Conservation (phyloP, 257 asterid species). For the Lycium barbarum region DNA sequence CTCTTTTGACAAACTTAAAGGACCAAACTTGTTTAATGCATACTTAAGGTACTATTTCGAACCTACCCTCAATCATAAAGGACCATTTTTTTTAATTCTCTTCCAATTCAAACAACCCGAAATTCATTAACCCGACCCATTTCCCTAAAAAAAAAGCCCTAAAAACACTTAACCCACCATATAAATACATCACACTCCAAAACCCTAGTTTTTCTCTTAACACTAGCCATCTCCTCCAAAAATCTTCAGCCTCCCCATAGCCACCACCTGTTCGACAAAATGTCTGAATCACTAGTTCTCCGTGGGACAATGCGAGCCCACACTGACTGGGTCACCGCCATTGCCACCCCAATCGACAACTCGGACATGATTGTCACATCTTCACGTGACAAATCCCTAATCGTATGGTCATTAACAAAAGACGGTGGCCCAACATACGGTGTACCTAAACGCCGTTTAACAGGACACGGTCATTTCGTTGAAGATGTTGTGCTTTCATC, state of each 20-base stretch:
- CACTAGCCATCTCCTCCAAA: not conserved
- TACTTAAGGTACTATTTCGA: too few relatives aligned
- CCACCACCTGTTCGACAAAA: slow-evolving; percentile 1
- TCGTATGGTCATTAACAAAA: slow-evolving; percentile 37
- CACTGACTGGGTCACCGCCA: slow-evolving; percentile 46
- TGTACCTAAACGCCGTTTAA: slow-evolving; percentile 37
- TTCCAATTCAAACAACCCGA: too few relatives aligned
- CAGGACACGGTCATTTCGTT: slow-evolving; percentile 70
- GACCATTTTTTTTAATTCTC: too few relatives aligned
- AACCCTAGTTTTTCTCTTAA: not conserved
- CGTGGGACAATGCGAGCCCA: slow-evolving; percentile 41
- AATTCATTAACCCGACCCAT: not conserved
- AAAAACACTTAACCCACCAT: too few relatives aligned
- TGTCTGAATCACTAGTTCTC: slow-evolving; percentile 37
- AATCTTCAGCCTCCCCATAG: not conserved
- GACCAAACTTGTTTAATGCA: too few relatives aligned
- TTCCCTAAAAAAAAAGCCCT: not conserved
- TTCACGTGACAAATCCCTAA: slow-evolving; percentile 42
- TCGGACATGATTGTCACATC: slow-evolving; percentile 41
- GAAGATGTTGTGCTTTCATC: slow-evolving; percentile 88
- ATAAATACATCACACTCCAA: not conserved
- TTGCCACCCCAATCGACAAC: slow-evolving; percentile 45
- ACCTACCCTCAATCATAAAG: too few relatives aligned
- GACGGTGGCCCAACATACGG: slow-evolving; percentile 35
- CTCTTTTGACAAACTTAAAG: too few relatives aligned